These are phyloP conservation scores for Astrothelium macrocarpum DNA, from an alignment of 495 filamentous ascomycete genomes.

Conservation along the genomic window DNA sequence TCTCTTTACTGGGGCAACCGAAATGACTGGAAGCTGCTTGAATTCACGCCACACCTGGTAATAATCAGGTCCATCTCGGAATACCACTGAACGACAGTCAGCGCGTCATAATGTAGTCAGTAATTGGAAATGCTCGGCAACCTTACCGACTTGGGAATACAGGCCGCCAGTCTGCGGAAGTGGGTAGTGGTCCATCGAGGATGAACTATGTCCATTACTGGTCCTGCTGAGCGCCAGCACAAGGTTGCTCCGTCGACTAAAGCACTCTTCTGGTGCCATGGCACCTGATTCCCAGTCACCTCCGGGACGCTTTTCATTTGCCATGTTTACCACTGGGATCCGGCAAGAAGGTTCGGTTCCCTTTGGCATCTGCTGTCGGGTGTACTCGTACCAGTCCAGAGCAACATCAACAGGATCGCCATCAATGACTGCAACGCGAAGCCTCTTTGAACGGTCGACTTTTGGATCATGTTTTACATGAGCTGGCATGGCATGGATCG, in stretches of 20 bases:
- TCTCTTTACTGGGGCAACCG: constrained; percentile 57
- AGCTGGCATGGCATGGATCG: constrained; percentile 22
- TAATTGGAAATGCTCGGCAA: neutral
- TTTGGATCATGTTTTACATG: constrained; percentile 20
- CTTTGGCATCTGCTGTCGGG: constrained; percentile 5
- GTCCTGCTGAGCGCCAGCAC: constrained; percentile 52
- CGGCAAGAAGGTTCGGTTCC: constrained; percentile 22
- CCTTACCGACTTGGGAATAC: constrained; percentile 52
- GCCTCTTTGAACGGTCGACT: constrained; percentile 26
- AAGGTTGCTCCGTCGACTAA: constrained; percentile 62
- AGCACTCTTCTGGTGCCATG: constrained; percentile 61
- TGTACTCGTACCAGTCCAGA: constrained; percentile 45
- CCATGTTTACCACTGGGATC: constrained; percentile 63
- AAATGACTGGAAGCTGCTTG: constrained; percentile 54
- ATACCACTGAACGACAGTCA: constrained; percentile 36
- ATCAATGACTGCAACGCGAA: constrained; percentile 44
- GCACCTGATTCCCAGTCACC: constrained; percentile 70
- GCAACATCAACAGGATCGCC: constrained; percentile 64
- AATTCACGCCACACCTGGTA: constrained; percentile 37
- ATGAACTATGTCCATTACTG: constrained; percentile 26
- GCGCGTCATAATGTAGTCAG: neutral
- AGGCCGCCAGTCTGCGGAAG: constrained; percentile 57
- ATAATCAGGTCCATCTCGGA: constrained; percentile 42
- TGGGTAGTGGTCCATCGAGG: constrained; percentile 49
- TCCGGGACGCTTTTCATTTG: constrained; percentile 63